Base-by-base conservation (phyloP, 352 stramenopile species). In the Pythium pyrilobum region DNA sequence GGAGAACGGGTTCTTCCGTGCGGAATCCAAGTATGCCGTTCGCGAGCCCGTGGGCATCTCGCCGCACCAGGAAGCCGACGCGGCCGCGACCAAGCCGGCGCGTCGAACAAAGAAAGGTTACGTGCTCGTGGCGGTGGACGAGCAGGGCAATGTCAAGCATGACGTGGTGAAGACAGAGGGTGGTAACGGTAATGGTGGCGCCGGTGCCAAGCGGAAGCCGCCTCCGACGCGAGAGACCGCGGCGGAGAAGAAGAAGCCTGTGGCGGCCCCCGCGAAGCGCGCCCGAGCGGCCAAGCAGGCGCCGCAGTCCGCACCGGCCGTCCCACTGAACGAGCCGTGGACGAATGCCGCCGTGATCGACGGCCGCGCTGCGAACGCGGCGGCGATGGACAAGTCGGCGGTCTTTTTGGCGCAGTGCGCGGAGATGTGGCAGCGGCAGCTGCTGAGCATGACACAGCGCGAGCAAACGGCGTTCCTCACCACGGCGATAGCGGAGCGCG, bases 381-480 rank as follows among this genome's bases (percentile, higher is more conserved):
- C 49, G 2, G 39, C 56, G 5, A 58, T 64, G 18, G 41, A 45
- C 27, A 40, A 58, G 39, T 60, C 56, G 13, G 47, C 41, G 27
- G 39, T 23, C 15, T 76, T 76, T 38, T 40, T 76, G 18, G 42
- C 53, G 10, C 38, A 51, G 2, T 76, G 67, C n/a, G 67, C 62
- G 2, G 54, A 52, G 16, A 27, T 73, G 32, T 76, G 67, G 67
- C 61, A 69, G 50, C 56, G 39, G 33, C 67, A 75, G 47, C 44
- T 72, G 5, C 5, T 42, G 4, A 40, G 39, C 23, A 49, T 62
- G 45, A 45, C 20, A 18, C 28, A 54, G 20, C 8, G 15, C 11
- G 27, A 62, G 36, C 45, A 38, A 16, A 16, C 20, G 3, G 46
- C 31, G 23, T 20, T 62, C 33, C 23, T 55, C 9, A 33, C 41